These are phyloP conservation scores for Calonectria pteridis DNA, from an alignment of 2,329 filamentous ascomycete species.

Conservation along the genomic window DNA sequence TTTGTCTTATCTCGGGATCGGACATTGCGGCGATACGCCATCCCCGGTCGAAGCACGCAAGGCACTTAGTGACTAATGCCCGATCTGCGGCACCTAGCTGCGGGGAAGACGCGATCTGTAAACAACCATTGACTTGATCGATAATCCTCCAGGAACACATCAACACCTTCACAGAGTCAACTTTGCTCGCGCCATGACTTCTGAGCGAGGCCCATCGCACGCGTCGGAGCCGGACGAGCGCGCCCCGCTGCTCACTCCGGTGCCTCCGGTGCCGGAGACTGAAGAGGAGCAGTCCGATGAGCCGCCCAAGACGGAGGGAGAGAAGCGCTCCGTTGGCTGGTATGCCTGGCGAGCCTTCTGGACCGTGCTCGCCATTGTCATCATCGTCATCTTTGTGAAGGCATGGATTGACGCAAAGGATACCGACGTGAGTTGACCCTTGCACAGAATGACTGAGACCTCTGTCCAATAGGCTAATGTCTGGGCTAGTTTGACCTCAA, in stretches of 20 bases:
- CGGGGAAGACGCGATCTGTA: constrained; percentile 3
- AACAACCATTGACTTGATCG: neutral
- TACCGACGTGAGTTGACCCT: constrained; percentile 50
- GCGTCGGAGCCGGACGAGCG: constrained; percentile 13
- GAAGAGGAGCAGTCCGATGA: constrained; percentile 6
- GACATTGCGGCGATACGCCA: constrained; percentile 21
- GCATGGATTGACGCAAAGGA: constrained; percentile 58
- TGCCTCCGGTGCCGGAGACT: neutral
- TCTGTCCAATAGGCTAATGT: neutral
- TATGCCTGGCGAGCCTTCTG: constrained; percentile 52
- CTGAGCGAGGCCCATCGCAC: neutral
- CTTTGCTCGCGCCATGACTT: neutral
- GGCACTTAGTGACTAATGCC: constrained; percentile 24
- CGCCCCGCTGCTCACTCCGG: constrained; percentile 24
- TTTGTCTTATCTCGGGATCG: neutral
- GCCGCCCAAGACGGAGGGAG: constrained; percentile 12
- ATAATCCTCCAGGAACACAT: neutral
- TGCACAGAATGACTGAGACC: neutral
- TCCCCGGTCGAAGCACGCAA: constrained; percentile 26
- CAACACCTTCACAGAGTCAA: neutral
- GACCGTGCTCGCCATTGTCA: constrained; percentile 46
- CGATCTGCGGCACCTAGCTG: neutral
- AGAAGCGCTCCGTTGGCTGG: constrained; percentile 19
- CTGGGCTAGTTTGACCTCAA: constrained; percentile 56
- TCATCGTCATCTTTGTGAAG: constrained; percentile 56